These are phyloP conservation scores for Corynespora cassiicola DNA, from an alignment of 2,329 filamentous ascomycete species.

Conservation along the genomic window DNA sequence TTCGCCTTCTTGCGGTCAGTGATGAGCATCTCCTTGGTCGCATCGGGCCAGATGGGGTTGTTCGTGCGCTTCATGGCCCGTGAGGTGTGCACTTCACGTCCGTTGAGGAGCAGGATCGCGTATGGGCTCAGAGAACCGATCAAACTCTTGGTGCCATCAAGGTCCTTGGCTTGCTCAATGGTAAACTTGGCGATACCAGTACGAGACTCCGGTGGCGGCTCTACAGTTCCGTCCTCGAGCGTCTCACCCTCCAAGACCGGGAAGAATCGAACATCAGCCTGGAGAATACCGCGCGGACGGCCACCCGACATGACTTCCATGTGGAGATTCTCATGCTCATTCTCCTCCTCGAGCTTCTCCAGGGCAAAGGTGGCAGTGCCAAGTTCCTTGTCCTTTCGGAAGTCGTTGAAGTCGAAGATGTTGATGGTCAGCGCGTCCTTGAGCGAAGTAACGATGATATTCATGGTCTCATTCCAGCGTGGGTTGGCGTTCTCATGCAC, in stretches of 20 bases:
- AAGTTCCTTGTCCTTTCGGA: constrained; percentile 94
- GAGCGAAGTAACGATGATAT: constrained; percentile 91
- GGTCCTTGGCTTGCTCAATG: constrained; percentile 93
- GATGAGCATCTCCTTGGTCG: constrained; percentile 91
- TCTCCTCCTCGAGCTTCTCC: constrained; percentile 78
- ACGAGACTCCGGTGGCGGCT: constrained; percentile 85
- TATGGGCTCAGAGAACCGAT: constrained; percentile 93
- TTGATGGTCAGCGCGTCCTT: constrained; percentile 86
- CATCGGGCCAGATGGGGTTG: constrained; percentile 94
- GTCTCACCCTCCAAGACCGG: constrained; percentile 80
- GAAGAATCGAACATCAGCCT: constrained; percentile 91
- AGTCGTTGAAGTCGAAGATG: constrained; percentile 92
- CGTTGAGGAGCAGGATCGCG: constrained; percentile 84
- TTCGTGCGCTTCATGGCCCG: constrained; percentile 97
- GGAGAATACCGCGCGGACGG: constrained; percentile 79
- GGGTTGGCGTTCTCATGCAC: constrained; percentile 85
- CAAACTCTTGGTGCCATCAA: constrained; percentile 90
- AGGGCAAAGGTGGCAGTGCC: constrained; percentile 85
- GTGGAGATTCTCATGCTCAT: constrained; percentile 81
- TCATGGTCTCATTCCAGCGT: constrained; percentile 95
- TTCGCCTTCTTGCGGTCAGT: constrained; percentile 91
- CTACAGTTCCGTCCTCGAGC: constrained; percentile 76
- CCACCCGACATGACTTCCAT: constrained; percentile 86
- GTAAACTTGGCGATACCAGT: constrained; percentile 94
- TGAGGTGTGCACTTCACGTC: constrained; percentile 86